Evolutionary conservation across 2,329 filamentous ascomycete genomes (phyloP).

Genomic region (Aspergillus transmontanensis): DNA sequence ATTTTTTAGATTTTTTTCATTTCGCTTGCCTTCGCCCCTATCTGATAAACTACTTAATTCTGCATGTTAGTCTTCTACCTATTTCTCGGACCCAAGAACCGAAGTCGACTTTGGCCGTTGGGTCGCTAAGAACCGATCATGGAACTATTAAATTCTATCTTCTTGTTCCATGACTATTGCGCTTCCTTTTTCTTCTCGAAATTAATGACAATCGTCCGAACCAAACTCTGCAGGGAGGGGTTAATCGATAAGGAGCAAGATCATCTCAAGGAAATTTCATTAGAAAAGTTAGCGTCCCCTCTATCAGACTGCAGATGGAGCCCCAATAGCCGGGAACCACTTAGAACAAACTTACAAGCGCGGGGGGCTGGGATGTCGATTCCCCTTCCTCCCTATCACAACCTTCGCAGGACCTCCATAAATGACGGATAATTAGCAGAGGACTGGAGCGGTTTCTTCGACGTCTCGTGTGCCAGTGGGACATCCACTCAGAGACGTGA

Average conservation of each 20-base stretch:
- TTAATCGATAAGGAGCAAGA: slow-evolving; percentile 11
- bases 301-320: slow-evolving; percentile 11
- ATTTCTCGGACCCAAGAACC: neutral
- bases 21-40: neutral
- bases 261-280: slow-evolving; percentile 6
- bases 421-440: slow-evolving; percentile 13
- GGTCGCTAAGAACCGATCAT: slow-evolving; percentile 11
- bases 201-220: slow-evolving; percentile 9
- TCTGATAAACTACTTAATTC: neutral
- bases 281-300: neutral
- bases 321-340: slow-evolving; percentile 13
- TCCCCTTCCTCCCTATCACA: slow-evolving; percentile 11
- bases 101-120: slow-evolving; percentile 4
- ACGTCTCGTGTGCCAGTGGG: slow-evolving; percentile 11
- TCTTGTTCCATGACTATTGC: neutral
- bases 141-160: neutral
- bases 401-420: slow-evolving; percentile 5
- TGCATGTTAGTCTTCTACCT: neutral
- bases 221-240: slow-evolving; percentile 9
- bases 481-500: slow-evolving; percentile 7
- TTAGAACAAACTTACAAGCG: slow-evolving; percentile 8
- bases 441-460: neutral
- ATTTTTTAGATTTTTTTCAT: neutral
- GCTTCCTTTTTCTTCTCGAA: neutral
- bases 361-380: slow-evolving; percentile 3